phyloP scores from a whole-genome alignment of 2,329 filamentous ascomycete genomes.

The Tolypocladium inflatum region DNA sequence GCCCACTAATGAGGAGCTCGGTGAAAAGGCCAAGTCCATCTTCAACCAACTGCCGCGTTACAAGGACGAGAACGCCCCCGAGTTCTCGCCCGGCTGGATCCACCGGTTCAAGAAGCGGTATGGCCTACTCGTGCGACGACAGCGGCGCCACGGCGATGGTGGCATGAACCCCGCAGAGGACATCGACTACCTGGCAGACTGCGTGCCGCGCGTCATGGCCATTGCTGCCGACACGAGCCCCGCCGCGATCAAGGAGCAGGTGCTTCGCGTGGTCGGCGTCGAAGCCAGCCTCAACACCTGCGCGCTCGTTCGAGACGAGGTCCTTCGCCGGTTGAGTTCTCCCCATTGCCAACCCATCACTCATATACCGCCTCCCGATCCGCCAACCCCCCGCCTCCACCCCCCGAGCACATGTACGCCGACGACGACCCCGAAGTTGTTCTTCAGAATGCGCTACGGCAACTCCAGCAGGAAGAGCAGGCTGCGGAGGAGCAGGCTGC shows the following conservation, averaged over 20 bases:
- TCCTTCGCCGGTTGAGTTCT: conserved; percentile 30
- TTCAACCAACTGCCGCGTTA: conserved; percentile 50
- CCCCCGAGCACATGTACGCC: conserved; percentile 30
- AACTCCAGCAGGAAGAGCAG: conserved; percentile 49
- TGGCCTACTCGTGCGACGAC: conserved; percentile 45
- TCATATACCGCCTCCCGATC: conserved; percentile 11
- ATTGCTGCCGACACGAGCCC: conserved; percentile 50
- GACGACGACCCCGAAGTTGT: conserved; percentile 49
- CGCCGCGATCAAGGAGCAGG: conserved; percentile 46
- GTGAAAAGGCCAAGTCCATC: conserved; percentile 51
- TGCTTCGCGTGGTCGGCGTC: conserved; percentile 45
- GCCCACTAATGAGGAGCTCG: conserved; percentile 53
- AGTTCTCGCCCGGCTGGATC: conserved; percentile 56
- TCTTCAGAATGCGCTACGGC: conserved; percentile 48
- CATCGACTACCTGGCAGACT: conserved; percentile 50
- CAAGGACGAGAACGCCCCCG: conserved; percentile 48
- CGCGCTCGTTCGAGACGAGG: conserved; percentile 48
- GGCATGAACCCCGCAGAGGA: conserved; percentile 42
- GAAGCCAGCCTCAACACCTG: conserved; percentile 44
- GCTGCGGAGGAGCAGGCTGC: conserved; percentile 49
- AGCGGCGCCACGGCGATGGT: conserved; percentile 40
- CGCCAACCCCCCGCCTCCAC: conserved; percentile 16
- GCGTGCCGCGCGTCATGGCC: conserved; percentile 49
- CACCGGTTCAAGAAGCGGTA: conserved; percentile 57
- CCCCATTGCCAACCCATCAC: conserved; percentile 12